Evolutionary conservation across 148 eudicot species (phyloP), one percentile per base, ranked within the genome.

Genomic region (Fagopyrum esculentum): DNA sequence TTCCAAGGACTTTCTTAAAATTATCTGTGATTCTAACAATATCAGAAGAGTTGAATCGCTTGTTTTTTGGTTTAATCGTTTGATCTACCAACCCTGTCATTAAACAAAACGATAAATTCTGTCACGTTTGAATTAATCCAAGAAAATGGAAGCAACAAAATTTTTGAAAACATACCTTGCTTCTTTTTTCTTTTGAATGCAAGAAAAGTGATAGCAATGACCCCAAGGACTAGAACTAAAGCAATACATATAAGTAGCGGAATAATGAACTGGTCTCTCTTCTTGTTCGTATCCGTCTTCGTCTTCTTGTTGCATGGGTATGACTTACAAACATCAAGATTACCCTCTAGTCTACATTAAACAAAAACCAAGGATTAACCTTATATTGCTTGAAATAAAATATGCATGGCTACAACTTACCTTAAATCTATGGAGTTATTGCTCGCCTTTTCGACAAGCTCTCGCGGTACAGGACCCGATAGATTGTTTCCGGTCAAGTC

Each of bases 11-110:
- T 63, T 19, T 76, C 30, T 30, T 50, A 19, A 72, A 72, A 45
- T 76, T 76, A 8, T 72, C 69, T 3, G 83, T 80, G 59, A 76
- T 68, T 1, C 63, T 19, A 9, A 17, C 35, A 57, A 57, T 57
- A 2, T 57, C 63, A 0, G 63, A 57, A 57, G 9, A 57, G 0
- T 1, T 57, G 30, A 57, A 57, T 0, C 8, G 63, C 3, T 57
- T 57, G 63, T 22, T 57, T 57, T 2, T 57, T 57, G 63, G 3
- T 16, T 50, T 73, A 26, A 19, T 26, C 46, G 13, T 26, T 12
- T 10, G 54, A 50, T 12, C n/a, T 17, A 52, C 30, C 35, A 29
- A 48, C 44, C 26, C 44, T 19, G 1, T 35, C n/a, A 1, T 15
- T 57, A n/a, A 16, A 19, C 30, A 19, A 57, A 6, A 56, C 29